A percentile compares a stretch with the other conserved stretches of the same genome.
phyloP scores from a whole-genome alignment of 192 early-diverging fungal species.

The Coemansia sp. region DNA sequence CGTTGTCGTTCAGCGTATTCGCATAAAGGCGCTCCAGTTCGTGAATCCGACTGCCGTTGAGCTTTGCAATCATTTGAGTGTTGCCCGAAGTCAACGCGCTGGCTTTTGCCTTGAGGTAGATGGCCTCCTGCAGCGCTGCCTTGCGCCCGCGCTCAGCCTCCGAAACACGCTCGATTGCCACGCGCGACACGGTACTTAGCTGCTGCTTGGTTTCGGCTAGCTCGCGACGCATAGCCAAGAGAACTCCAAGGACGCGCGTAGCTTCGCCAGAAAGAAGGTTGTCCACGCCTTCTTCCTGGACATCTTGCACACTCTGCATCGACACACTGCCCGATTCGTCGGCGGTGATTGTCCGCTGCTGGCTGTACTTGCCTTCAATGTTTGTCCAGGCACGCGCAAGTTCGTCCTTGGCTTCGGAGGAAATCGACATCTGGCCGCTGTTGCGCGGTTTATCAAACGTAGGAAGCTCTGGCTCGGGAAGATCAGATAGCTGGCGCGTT shows the following conservation, averaged over 20 bases:
- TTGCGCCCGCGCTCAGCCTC: conserved; percentile 55
- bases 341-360: conserved; percentile 13
- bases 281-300: conserved; percentile 6
- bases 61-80: conserved; percentile 33
- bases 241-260: conserved; percentile 31
- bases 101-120: conserved; percentile 55
- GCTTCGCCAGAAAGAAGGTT: conserved; percentile 18
- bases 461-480: conserved; percentile 4
- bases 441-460: conserved; percentile 12
- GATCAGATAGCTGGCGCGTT: conserved; percentile 3
- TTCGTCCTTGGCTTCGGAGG: conserved; percentile 30
- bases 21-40: conserved; percentile 54
- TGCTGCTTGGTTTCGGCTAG: conserved; percentile 51
- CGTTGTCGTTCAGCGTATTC: conserved; percentile 53
- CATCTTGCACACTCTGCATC: conserved; percentile 15
- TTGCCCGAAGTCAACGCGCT: conserved; percentile 40
- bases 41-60: conserved; percentile 41
- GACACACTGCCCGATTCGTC: conserved; percentile 11
- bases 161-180: conserved; percentile 49
- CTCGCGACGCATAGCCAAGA: conserved; percentile 47
- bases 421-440: conserved; percentile 21
- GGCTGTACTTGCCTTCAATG: conserved; percentile 37
- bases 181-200: conserved; percentile 46
- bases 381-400: conserved; percentile 20
- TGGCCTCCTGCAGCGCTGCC: conserved; percentile 55